Conservation (phyloP, 1,284 basidiomycete species). For the Leucoagaricus sp. region DNA sequence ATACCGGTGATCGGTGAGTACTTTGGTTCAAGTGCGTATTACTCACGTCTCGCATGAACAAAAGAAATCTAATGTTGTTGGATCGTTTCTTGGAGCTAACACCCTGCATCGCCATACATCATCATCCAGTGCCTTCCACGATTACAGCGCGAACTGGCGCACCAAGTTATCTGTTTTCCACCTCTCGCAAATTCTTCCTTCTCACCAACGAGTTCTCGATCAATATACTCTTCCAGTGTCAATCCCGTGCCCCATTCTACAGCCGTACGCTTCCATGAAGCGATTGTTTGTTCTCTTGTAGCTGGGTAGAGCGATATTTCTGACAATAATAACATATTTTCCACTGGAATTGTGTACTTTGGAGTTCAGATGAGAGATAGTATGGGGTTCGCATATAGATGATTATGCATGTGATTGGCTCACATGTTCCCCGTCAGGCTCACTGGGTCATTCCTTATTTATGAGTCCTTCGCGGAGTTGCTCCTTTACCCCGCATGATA, state of each 20-base stretch:
- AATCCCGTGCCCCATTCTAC: slow-evolving; percentile 41
- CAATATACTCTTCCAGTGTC: slow-evolving; percentile 41
- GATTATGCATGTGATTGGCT: too few relatives aligned
- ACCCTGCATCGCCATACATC: slow-evolving; percentile 36
- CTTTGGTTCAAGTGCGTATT: not conserved
- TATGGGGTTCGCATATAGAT: not conserved
- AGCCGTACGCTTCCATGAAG: slow-evolving; percentile 35
- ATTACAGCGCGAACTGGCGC: slow-evolving; percentile 6
- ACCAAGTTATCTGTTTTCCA: slow-evolving; percentile 42
- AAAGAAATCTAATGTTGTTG: slow-evolving; percentile 38
- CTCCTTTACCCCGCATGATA: too few relatives aligned
- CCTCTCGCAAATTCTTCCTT: slow-evolving; percentile 32
- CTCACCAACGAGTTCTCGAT: slow-evolving; percentile 32
- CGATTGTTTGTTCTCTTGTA: slow-evolving; percentile 33
- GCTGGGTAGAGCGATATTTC: slow-evolving; percentile 37
- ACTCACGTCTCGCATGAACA: slow-evolving; percentile 46
- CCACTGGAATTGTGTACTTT: not conserved
- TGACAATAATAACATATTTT: slow-evolving; percentile 17
- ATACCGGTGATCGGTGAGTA: not conserved
- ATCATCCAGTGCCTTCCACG: not conserved
- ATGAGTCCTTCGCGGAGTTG: too few relatives aligned
- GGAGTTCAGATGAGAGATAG: not conserved
- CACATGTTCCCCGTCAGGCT: not conserved
- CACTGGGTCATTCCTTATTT: too few relatives aligned
- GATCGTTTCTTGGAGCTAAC: slow-evolving; percentile 41